phyloP scores from a whole-genome alignment of 1,139 yeast genomes.

The Sugiyamaella xylanicola region DNA sequence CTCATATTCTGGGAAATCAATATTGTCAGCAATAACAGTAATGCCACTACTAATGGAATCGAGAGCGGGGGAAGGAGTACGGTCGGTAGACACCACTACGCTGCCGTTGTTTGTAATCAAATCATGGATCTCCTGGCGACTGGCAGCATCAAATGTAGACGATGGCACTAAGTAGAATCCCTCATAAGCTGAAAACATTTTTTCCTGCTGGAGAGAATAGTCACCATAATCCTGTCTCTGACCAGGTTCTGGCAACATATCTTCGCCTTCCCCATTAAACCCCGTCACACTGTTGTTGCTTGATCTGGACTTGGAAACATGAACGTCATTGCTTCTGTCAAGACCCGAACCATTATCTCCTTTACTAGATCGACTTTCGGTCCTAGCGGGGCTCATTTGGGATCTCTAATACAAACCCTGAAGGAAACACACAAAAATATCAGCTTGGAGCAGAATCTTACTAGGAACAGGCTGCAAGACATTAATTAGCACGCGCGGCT shows the following conservation, averaged over 20 bases:
- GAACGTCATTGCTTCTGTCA: too few species aligned
- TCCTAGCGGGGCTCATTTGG: too few species aligned
- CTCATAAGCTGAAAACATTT: conserved; percentile 13
- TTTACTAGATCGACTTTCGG: too few species aligned
- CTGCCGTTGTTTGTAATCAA: conserved; percentile 22
- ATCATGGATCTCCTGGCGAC: conserved; percentile 15
- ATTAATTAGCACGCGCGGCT: conserved; percentile 14
- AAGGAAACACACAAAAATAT: not conserved
- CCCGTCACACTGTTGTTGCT: too few species aligned
- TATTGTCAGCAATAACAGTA: conserved; percentile 59
- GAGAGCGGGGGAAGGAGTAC: conserved; percentile 4
- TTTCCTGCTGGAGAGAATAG: not conserved
- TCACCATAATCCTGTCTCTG: not conserved
- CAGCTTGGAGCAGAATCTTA: not conserved
- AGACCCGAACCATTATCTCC: too few species aligned
- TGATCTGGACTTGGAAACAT: too few species aligned
- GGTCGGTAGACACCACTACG: not conserved
- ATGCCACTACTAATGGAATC: conserved; percentile 31
- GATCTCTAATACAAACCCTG: not conserved
- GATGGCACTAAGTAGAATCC: conserved; percentile 17
- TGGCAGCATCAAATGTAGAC: conserved; percentile 17
- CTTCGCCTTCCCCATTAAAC: not conserved
- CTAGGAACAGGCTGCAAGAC: not conserved
- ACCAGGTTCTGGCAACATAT: not conserved
- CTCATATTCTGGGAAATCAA: conserved; percentile 58